Base-by-base conservation (phyloP, 1,139 yeast species). In the Scheffersomyces illinoinensis region DNA sequence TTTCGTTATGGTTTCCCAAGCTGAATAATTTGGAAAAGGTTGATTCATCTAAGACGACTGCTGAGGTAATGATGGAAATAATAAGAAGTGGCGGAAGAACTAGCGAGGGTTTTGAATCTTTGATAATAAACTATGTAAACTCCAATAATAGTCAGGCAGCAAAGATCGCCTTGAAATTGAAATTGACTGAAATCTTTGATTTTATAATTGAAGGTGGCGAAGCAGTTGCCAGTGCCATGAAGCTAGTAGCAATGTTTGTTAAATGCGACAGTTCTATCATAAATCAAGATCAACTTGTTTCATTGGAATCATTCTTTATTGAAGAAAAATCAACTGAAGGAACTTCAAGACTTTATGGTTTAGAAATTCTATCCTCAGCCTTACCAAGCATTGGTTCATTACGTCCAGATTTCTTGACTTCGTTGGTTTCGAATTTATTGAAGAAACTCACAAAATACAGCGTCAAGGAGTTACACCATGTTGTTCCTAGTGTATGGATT, bases 401-500 rank as follows among this genome's bases (percentile, higher is more conserved):
- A 50, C 79, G 88, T 57, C 81, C 84, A 0, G 80, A 76, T 1
- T 89, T 88, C 63, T 66, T 85, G 26, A 65, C 70, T 19, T 81
- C 81, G 3, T 77, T 88, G n/a, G 88, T 86, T 66, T 68, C 78
- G 0, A 78, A 84, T 10, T 67, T 91, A 33, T 70, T 90, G 60
- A 76, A 76, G 53, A 76, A 84, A 46, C 70, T 91, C 53, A 87
- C 93, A 2, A 88, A 83, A 62, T 82, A 88, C 69, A 82, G 80
- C 57, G 77, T 81, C 0, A 77, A 71, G 58, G 93, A 90, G 64
- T 71, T 91, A 17, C 85, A 84, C 33, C 87, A 87, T 64, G 96
- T 93, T 0, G 81, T 90, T 68, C 91, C 93, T 2, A 80, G 91
- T 59, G 73, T 85, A 5, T 86, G 92, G 89, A 72, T 72, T 10